Conservation (phyloP, 2,329 filamentous ascomycete genomes). For the Zymoseptoria ardabiliae region DNA sequence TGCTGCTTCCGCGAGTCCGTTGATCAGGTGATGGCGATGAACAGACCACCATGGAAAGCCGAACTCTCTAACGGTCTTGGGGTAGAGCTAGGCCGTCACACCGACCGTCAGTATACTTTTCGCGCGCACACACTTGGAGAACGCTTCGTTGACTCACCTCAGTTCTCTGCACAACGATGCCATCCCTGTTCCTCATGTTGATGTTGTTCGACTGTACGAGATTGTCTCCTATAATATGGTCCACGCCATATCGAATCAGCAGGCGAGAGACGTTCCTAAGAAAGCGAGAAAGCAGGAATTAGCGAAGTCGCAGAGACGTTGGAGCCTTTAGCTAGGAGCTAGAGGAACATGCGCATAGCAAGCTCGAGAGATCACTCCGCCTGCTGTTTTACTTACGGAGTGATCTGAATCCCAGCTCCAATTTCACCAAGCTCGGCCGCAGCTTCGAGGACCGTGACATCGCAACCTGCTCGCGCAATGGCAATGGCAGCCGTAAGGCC, state of each 20-base stretch:
- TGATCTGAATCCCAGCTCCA: conserved; percentile 22
- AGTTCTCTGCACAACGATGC: conserved; percentile 25
- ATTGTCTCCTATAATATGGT: conserved; percentile 35
- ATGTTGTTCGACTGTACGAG: conserved; percentile 34
- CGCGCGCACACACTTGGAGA: not conserved
- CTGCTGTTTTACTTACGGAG: conserved; percentile 2
- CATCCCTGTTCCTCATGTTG: conserved; percentile 33
- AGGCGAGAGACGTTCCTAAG: conserved; percentile 31
- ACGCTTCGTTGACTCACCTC: not conserved
- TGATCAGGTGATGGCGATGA: conserved; percentile 41
- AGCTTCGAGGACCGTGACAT: conserved; percentile 35
- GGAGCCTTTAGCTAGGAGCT: no score
- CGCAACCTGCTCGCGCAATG: conserved; percentile 27
- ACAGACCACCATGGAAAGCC: conserved; percentile 40
- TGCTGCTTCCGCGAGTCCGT: conserved; percentile 36
- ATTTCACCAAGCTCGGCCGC: conserved; percentile 32
- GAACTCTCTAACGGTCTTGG: conserved; percentile 24
- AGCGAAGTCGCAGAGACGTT: not conserved
- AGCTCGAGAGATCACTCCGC: not conserved
- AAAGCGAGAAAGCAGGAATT: not conserved
- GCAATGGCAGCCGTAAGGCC: conserved; percentile 36
- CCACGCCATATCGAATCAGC: conserved; percentile 33
- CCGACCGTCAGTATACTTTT: not conserved
- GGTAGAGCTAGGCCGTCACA: conserved; percentile 1
- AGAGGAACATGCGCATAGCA: not conserved